phyloP scores from a whole-genome alignment of 768 basidiomycete species.

The Cantharellus cinnabarinus region DNA sequence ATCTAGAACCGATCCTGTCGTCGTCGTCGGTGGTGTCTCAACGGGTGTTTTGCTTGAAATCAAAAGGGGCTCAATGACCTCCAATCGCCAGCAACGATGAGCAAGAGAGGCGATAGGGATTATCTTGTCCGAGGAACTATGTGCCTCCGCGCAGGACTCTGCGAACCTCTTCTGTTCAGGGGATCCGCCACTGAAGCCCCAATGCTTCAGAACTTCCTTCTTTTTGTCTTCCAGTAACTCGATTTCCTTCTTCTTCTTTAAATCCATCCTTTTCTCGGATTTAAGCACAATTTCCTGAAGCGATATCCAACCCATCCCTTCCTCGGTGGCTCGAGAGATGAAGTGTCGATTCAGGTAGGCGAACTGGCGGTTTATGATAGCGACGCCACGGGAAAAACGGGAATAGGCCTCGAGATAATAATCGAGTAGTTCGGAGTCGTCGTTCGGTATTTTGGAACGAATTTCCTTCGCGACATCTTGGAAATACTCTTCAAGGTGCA shows the following conservation, averaged over 20 bases:
- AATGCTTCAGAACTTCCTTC: slow-evolving; percentile 6
- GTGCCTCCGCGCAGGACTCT: slow-evolving; percentile 7
- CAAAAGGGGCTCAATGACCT: slow-evolving; percentile 6
- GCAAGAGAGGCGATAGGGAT: slow-evolving; percentile 7
- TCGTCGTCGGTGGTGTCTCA: not conserved
- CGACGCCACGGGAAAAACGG: slow-evolving; percentile 6
- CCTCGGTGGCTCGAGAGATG: slow-evolving; percentile 7
- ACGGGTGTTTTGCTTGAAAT: not conserved
- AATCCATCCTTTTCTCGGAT: not conserved
- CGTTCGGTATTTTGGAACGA: slow-evolving; percentile 5
- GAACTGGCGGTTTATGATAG: slow-evolving; percentile 7
- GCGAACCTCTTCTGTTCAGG: slow-evolving; percentile 3
- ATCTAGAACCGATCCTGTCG: not conserved
- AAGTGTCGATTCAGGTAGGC: slow-evolving; percentile 9
- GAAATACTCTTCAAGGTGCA: slow-evolving; percentile 8
- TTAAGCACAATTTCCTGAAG: slow-evolving; percentile 5
- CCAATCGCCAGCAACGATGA: slow-evolving; percentile 7
- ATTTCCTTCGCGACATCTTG: slow-evolving; percentile 7
- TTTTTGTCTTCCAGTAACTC: slow-evolving; percentile 4
- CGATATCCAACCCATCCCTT: slow-evolving; percentile 9
- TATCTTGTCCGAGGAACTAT: slow-evolving; percentile 2
- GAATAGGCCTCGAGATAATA: slow-evolving; percentile 6
- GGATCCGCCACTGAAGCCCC: slow-evolving; percentile 5
- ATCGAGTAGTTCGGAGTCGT: slow-evolving; percentile 3
- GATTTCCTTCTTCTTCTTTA: not conserved